These are phyloP conservation scores for Yamadazyma trypodendri DNA, from an alignment of 1,139 yeast genomes.

Conservation along the genomic window DNA sequence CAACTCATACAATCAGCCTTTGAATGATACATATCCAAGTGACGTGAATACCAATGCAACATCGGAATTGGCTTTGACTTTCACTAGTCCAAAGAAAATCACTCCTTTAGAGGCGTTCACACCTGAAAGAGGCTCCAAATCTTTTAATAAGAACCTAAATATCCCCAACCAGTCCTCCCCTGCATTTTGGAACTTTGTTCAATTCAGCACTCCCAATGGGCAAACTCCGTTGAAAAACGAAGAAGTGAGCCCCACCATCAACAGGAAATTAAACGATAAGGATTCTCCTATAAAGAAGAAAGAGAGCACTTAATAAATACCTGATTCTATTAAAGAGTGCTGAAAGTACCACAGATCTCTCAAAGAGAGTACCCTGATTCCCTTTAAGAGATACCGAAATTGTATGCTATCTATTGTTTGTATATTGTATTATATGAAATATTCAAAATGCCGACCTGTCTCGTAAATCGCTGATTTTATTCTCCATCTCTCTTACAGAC, in stretches of 20 bases:
- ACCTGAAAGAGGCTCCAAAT: slow-evolving; percentile 69
- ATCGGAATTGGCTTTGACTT: slow-evolving; percentile 37
- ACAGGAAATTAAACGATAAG: slow-evolving; percentile 24
- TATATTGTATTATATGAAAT: slow-evolving; percentile 10
- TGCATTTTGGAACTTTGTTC: slow-evolving; percentile 77
- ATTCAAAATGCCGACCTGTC: slow-evolving; percentile 43
- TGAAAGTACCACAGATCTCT: neutral
- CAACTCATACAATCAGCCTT: slow-evolving; percentile 26
- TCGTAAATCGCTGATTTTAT: slow-evolving; percentile 58
- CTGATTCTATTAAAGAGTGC: slow-evolving; percentile 7
- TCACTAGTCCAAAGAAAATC: slow-evolving; percentile 54
- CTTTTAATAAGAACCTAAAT: slow-evolving; percentile 17
- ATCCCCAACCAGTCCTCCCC: slow-evolving; percentile 56
- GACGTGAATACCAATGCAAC: slow-evolving; percentile 19
- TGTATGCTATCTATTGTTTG: slow-evolving; percentile 1
- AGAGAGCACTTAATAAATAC: slow-evolving; percentile 8
- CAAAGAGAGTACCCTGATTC: too few relatives aligned
- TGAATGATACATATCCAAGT: slow-evolving; percentile 15
- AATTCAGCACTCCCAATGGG: slow-evolving; percentile 67
- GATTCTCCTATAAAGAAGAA: slow-evolving; percentile 16
- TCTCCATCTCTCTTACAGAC: slow-evolving; percentile 57
- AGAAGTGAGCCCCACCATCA: slow-evolving; percentile 42
- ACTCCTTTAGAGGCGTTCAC: slow-evolving; percentile 78
- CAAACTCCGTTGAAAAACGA: slow-evolving; percentile 44
- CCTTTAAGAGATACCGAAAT: too few relatives aligned